Conservation (phyloP, 2,329 filamentous ascomycete genomes). For the Boeremia exigua region DNA sequence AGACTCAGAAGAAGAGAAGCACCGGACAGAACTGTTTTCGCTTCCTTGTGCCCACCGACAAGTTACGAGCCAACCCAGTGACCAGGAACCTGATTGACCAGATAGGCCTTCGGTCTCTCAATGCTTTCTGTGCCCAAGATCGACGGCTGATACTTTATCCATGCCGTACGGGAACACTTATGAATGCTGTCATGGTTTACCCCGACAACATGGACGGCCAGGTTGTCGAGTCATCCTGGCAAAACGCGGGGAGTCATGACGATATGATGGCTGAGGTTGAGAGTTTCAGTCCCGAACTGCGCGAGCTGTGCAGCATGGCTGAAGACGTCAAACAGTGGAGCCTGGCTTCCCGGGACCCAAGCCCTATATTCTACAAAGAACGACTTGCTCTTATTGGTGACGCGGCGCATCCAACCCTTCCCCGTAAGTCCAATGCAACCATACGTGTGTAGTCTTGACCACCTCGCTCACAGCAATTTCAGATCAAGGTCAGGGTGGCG, state of each 20-base stretch:
- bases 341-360: neutral
- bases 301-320: neutral
- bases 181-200: neutral
- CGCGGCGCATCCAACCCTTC: neutral
- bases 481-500: constrained; percentile 17
- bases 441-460: too few species aligned
- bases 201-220: neutral
- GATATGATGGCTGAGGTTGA: neutral
- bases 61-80: neutral
- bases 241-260: neutral
- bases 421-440: too few species aligned
- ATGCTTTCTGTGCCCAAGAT: neutral
- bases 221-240: neutral
- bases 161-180: neutral
- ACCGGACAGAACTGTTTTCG: constrained; percentile 7
- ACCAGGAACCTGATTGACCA: neutral
- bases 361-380: neutral
- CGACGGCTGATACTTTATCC: neutral
- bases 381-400: neutral
- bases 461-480: too few species aligned
- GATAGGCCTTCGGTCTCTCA: neutral
- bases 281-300: neutral
- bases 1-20: neutral
- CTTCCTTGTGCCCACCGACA: constrained; percentile 3
- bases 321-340: constrained; percentile 2